Conservation (phyloP, 176 grass and related monocot genomes). For the Rhynchospora breviuscula region DNA sequence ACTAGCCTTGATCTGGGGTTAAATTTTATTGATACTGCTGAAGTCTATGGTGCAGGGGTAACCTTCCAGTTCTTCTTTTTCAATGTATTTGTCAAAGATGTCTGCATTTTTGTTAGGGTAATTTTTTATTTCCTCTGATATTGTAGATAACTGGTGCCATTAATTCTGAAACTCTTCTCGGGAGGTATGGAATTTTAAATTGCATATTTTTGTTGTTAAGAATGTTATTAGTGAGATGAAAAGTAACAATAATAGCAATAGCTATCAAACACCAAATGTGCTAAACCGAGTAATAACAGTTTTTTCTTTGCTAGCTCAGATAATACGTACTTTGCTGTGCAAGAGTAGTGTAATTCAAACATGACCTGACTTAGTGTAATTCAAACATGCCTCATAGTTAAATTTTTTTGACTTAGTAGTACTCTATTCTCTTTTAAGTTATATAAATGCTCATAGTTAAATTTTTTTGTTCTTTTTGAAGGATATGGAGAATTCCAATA, state of each 20-base stretch:
- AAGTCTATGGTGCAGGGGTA: slow-evolving; percentile 91
- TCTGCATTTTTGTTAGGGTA: slow-evolving; percentile 3
- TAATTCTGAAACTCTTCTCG: slow-evolving; percentile 80
- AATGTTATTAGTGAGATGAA: not conserved
- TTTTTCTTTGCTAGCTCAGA: not conserved
- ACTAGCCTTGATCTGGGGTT: slow-evolving; percentile 67
- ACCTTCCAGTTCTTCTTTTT: not conserved
- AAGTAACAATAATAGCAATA: not conserved
- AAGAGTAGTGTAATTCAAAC: too few species aligned
- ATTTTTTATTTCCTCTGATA: not conserved
- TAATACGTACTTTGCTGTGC: not conserved
- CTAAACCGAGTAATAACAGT: not conserved
- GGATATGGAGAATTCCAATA: too few species aligned
- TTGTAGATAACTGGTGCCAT: slow-evolving; percentile 62
- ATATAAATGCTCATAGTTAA: too few species aligned
- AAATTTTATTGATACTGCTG: slow-evolving; percentile 88
- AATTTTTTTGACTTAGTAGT: too few species aligned
- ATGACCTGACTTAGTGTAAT: too few species aligned
- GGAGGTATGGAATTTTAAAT: slow-evolving; percentile 35
- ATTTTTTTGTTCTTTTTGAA: too few species aligned
- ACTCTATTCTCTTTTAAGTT: too few species aligned
- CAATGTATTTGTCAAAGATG: not conserved
- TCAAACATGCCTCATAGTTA: too few species aligned
- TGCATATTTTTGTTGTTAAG: not conserved
- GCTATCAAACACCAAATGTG: not conserved